Evolutionary conservation across 192 early-diverging fungal species (phyloP).

Genomic region (Umbelopsis isabellina): DNA sequence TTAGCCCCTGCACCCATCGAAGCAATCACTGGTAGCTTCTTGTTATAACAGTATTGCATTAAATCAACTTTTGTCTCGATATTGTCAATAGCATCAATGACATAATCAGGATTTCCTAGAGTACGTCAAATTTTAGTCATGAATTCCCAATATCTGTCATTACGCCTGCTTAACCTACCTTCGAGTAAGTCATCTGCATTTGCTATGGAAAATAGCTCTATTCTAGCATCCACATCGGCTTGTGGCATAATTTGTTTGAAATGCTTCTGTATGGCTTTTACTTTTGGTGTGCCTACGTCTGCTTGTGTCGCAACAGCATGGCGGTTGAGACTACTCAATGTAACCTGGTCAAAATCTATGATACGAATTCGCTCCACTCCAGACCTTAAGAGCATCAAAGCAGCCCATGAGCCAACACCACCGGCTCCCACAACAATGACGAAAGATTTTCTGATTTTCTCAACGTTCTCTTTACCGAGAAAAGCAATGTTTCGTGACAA

Average conservation of each 20-base stretch:
- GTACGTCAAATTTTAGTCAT: neutral
- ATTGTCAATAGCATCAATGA: conserved; percentile 95
- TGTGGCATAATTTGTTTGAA: conserved; percentile 81
- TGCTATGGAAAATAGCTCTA: conserved; percentile 75
- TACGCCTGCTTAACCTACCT: conserved; percentile 42
- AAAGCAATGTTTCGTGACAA: conserved; percentile 87
- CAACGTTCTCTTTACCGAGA: conserved; percentile 81
- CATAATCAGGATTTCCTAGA: conserved; percentile 63
- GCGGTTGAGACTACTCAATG: conserved; percentile 90
- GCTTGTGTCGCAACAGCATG: conserved; percentile 91
- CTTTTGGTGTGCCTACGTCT: conserved; percentile 91
- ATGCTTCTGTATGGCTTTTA: conserved; percentile 69
- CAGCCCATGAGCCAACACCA: conserved; percentile 91
- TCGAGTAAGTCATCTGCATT: conserved; percentile 70
- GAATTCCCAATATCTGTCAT: too few species aligned
- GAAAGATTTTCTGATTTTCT: conserved; percentile 74
- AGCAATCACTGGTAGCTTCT: conserved; percentile 79
- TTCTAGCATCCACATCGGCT: conserved; percentile 73
- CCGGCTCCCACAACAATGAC: conserved; percentile 96
- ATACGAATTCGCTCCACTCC: conserved; percentile 86
- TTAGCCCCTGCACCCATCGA: conserved; percentile 99
- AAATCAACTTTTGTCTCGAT: conserved; percentile 92
- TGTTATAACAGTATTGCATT: conserved; percentile 81
- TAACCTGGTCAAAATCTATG: conserved; percentile 98
- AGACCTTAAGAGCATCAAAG: conserved; percentile 88